phyloP scores from a whole-genome alignment of 257 asterid species.

The Sherardia arvensis region DNA sequence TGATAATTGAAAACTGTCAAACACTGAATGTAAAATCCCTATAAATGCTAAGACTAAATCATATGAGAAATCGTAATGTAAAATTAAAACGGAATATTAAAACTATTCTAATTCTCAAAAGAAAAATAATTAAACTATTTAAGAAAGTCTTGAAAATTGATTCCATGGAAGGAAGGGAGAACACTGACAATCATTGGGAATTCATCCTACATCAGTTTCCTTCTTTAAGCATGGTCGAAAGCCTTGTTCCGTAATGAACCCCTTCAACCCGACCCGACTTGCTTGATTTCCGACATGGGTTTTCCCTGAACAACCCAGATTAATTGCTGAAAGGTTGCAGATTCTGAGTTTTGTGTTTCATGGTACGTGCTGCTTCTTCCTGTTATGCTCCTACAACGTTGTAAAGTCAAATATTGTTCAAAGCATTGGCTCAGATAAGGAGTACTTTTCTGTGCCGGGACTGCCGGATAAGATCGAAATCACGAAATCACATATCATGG shows the following conservation, averaged over 20 bases:
- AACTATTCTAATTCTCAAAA: too few relatives aligned
- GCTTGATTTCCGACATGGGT: constrained; percentile 5
- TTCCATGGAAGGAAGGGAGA: too few relatives aligned
- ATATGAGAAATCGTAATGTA: too few relatives aligned
- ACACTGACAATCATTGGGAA: too few relatives aligned
- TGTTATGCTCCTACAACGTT: constrained; percentile 20
- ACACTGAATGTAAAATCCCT: too few relatives aligned
- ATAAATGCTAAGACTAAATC: too few relatives aligned
- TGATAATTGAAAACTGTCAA: too few relatives aligned
- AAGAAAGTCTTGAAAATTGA: too few relatives aligned
- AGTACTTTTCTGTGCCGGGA: constrained; percentile 39
- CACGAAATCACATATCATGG: constrained; percentile 38
- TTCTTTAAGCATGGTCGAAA: constrained; percentile 10
- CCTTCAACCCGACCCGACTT: background rate
- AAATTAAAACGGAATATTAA: too few relatives aligned
- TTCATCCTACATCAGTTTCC: too few relatives aligned
- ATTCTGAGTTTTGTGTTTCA: constrained; percentile 11
- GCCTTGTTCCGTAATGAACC: constrained; percentile 14
- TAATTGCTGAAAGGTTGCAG: constrained; percentile 1
- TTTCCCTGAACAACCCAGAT: constrained; percentile 4
- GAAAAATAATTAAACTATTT: too few relatives aligned
- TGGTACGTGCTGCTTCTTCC: constrained; percentile 48
- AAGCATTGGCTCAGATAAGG: constrained; percentile 13
- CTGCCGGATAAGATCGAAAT: constrained; percentile 38
- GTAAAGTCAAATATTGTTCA: constrained; percentile 13